Percentiles rank a stretch among this genome's conserved stretches.
Evolutionary conservation across 2,329 filamentous ascomycete species (phyloP).

Genomic region (Cladosporium velox): DNA sequence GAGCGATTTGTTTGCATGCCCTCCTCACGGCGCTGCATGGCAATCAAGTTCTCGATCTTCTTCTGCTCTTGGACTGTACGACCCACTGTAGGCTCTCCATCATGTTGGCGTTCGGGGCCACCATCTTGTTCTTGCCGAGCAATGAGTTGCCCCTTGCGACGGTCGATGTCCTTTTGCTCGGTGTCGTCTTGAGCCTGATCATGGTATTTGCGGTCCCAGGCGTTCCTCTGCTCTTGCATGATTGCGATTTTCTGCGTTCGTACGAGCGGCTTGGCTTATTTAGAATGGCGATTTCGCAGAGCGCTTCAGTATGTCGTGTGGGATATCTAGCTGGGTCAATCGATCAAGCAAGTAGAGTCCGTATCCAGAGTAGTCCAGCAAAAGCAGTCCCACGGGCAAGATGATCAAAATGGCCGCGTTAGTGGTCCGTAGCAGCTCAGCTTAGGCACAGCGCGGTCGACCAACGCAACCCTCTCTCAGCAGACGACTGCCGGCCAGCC

Average conservation of each 20-base stretch:
- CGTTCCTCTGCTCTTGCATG: background rate
- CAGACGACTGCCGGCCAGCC: slow-evolving; percentile 5
- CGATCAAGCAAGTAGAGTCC: background rate
- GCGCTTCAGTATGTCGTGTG: background rate
- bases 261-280: background rate
- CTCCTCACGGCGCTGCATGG: slow-evolving; percentile 34
- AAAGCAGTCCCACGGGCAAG: background rate
- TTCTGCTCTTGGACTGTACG: slow-evolving; percentile 50
- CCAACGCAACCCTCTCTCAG: background rate
- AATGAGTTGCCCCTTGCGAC: slow-evolving; percentile 32
- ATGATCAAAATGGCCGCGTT: background rate
- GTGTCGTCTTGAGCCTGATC: slow-evolving; percentile 4
- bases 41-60: slow-evolving; percentile 46
- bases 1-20: slow-evolving; percentile 47
- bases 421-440: slow-evolving; percentile 2
- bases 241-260: background rate
- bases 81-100: slow-evolving; percentile 31
- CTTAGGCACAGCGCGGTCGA: background rate
- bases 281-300: background rate
- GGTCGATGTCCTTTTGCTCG: slow-evolving; percentile 19
- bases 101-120: slow-evolving; percentile 28
- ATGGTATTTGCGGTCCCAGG: slow-evolving; percentile 16
- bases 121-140: slow-evolving; percentile 31
- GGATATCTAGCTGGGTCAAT: background rate
- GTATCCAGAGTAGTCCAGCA: background rate